Base-by-base conservation (phyloP, 768 basidiomycete genomes). In the Lyophyllum decastes region DNA sequence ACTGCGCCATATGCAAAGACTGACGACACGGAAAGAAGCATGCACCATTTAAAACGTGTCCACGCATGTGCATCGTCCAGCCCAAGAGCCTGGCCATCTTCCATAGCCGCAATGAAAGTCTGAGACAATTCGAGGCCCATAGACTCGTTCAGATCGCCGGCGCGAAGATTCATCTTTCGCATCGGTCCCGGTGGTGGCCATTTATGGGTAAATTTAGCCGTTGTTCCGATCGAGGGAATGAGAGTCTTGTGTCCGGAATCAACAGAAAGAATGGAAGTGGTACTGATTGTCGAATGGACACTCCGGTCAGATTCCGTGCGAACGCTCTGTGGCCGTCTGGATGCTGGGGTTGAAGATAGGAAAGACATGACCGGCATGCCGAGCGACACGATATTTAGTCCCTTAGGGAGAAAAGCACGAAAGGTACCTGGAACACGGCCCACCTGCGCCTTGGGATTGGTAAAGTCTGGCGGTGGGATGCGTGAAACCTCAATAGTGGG, bases 31-130 rank as follows among this genome's bases (percentile, higher is more conserved):
- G 87, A 88, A 16, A 84, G 47, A 17, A 88, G 64, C 41, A 90
- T 69, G 25, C 75, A 77, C 83, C 84, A 86, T 69, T 89, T 90
- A 65, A 79, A 80, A n/a, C 57, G 53, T 16, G 83, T 84, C 89
- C 89, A 89, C n/a, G 70, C 63, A 33, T 74, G 77, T 14, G 76
- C 64, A 33, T 68, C 64, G 49, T 76, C 74, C 8, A 76, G 61
- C n/a, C 74, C 77, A 44, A 76, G 64, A 1, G 74, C 78, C 25
- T 58, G 67, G 4, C 72, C 73, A 24, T 78, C 73, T 51, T 72
- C 73, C 14, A 75, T 62, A 55, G 66, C 70, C 10, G 64, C 68
- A 11, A 67, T 58, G 54, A 68, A 63, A 50, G 65, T 55, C 30
- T 61, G 54, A 12, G 52, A 44, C 7, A 58, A 27, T 21, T 27